phyloP scores from a whole-genome alignment of 176 grass and related monocot species.

The Alloteropsis semialata region DNA sequence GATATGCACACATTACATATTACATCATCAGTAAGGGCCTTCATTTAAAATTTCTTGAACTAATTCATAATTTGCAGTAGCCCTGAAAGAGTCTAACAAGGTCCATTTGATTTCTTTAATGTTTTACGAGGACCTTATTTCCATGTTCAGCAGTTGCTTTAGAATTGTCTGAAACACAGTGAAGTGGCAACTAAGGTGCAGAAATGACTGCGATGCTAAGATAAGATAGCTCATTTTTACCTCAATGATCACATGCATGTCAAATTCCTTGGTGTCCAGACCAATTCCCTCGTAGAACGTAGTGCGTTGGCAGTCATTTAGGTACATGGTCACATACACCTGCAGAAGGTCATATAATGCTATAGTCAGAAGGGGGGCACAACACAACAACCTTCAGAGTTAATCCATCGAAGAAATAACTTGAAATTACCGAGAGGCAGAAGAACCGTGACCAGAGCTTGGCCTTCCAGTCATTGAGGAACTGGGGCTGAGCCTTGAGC shows the following conservation, averaged over 20 bases:
- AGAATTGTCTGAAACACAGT: not conserved
- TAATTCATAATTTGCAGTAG: slow-evolving; percentile 3
- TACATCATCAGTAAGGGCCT: not conserved
- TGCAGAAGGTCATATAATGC: slow-evolving; percentile 15
- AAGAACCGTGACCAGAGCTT: slow-evolving; percentile 97
- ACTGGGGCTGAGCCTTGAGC: slow-evolving; percentile 89
- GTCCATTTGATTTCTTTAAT: not conserved
- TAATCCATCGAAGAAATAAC: not conserved
- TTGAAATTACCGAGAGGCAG: slow-evolving; percentile 86
- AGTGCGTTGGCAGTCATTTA: slow-evolving; percentile 92
- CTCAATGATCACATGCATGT: slow-evolving; percentile 99
- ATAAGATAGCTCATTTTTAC: slow-evolving; percentile 35
- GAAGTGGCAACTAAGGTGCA: slow-evolving; percentile 4
- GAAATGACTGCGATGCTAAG: not conserved
- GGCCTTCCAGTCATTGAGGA: slow-evolving; percentile 98
- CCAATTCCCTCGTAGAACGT: slow-evolving; percentile 93
- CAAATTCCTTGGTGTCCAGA: slow-evolving; percentile 91
- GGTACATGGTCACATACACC: slow-evolving; percentile 99
- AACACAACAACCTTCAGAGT: not conserved
- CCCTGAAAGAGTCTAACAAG: not conserved
- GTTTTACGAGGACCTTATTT: slow-evolving; percentile 13
- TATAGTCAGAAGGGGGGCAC: not conserved
- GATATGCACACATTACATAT: slow-evolving; percentile 5
- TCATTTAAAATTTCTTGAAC: not conserved
- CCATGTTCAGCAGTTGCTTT: not conserved